Percentiles rank a stretch among this genome's conserved stretches.
These are phyloP conservation scores for Priceomyces haplophilus DNA, from an alignment of 805 yeast species.

Conservation along the genomic window DNA sequence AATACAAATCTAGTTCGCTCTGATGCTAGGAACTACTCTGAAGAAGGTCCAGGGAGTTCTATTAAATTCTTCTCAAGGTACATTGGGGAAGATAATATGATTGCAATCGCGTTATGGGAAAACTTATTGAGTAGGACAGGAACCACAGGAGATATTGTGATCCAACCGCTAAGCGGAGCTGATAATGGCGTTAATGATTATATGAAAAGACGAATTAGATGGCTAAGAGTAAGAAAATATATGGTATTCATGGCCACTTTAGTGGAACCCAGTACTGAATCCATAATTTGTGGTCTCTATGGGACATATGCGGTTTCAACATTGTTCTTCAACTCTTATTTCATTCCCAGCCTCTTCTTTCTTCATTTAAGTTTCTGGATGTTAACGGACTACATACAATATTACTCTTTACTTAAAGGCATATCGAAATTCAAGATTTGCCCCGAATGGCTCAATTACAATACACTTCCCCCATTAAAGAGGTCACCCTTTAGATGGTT, in stretches of 20 bases:
- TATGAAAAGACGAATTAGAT: constrained; percentile 66
- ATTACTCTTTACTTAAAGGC: constrained; percentile 37
- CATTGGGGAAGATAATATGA: constrained; percentile 93
- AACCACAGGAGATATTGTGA: constrained; percentile 71
- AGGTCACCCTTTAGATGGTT: constrained; percentile 25
- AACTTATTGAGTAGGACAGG: constrained; percentile 65
- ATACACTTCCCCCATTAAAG: constrained; percentile 14
- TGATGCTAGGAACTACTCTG: constrained; percentile 27
- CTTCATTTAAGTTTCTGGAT: constrained; percentile 67
- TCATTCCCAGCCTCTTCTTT: constrained; percentile 37
- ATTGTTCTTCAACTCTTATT: constrained; percentile 33
- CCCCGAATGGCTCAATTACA: constrained; percentile 27
- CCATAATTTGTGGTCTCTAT: constrained; percentile 59
- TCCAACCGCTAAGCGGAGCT: constrained; percentile 61
- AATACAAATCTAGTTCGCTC: constrained; percentile 23
- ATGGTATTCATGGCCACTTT: constrained; percentile 85
- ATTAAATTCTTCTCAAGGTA: constrained; percentile 70
- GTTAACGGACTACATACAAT: constrained; percentile 59
- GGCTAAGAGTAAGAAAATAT: constrained; percentile 83
- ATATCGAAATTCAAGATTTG: constrained; percentile 13
- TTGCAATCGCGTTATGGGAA: constrained; percentile 81
- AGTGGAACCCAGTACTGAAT: constrained; percentile 84
- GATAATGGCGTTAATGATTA: constrained; percentile 51
- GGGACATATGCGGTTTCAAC: constrained; percentile 61
- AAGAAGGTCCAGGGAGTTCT: constrained; percentile 45